A percentile compares a stretch with the other conserved stretches of the same genome.
phyloP scores from a whole-genome alignment of 2,329 filamentous ascomycete species.

The Xylaria sp. region DNA sequence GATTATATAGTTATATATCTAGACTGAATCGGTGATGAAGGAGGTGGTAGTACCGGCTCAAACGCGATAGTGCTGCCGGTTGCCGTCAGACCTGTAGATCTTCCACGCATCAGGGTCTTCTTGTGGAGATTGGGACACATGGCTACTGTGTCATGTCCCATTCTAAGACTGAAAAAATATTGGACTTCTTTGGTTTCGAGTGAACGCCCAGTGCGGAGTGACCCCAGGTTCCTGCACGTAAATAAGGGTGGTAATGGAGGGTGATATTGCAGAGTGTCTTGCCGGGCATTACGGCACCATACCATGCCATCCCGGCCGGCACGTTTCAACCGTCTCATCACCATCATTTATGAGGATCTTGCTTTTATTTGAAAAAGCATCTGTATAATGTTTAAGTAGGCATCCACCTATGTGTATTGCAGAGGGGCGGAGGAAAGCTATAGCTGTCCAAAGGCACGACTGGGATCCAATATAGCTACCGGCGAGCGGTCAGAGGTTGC shows the following conservation, averaged over 20 bases:
- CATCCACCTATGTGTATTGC: neutral
- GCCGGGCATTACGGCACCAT: slow-evolving; percentile 29
- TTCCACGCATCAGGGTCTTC: slow-evolving; percentile 21
- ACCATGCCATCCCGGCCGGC: slow-evolving; percentile 21
- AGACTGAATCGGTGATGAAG: slow-evolving; percentile 11
- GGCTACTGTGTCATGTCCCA: slow-evolving; percentile 22
- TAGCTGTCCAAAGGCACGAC: neutral
- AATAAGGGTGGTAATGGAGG: neutral
- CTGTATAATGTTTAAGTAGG: neutral
- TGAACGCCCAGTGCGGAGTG: slow-evolving; percentile 12
- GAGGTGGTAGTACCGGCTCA: slow-evolving; percentile 30
- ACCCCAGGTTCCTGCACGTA: neutral
- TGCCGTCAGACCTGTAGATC: slow-evolving; percentile 35
- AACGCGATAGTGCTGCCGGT: slow-evolving; percentile 29
- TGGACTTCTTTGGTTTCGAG: slow-evolving; percentile 5
- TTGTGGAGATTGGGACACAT: slow-evolving; percentile 32
- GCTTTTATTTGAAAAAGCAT: neutral
- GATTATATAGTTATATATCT: neutral
- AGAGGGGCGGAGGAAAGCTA: neutral
- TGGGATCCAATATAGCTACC: slow-evolving; percentile 19
- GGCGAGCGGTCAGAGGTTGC: slow-evolving; percentile 21
- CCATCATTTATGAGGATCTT: slow-evolving; percentile 2
- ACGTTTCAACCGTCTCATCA: slow-evolving; percentile 7
- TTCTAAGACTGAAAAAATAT: slow-evolving; percentile 7
- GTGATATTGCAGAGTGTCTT: slow-evolving; percentile 15